These are phyloP conservation scores for Hypoxylon rubiginosum DNA, from an alignment of 2,329 filamentous ascomycete genomes.

Conservation along the genomic window DNA sequence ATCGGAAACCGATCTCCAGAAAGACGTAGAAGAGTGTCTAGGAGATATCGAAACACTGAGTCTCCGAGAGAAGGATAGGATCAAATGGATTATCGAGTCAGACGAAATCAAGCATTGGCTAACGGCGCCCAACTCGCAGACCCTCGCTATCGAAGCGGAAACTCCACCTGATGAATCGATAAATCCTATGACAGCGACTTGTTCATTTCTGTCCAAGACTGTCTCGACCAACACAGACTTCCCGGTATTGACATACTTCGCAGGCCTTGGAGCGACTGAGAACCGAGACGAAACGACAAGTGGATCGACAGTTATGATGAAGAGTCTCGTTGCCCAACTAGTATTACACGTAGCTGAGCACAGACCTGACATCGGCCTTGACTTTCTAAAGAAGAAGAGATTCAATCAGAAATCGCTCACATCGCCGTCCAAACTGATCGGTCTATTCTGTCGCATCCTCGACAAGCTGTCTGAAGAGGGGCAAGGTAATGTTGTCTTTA, in stretches of 20 bases:
- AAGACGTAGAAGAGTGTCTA: slow-evolving; percentile 26
- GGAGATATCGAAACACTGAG: slow-evolving; percentile 10
- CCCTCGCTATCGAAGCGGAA: slow-evolving; percentile 25
- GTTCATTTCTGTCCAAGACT: slow-evolving; percentile 16
- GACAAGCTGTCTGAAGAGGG: slow-evolving; percentile 16
- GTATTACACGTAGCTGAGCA: slow-evolving; percentile 16
- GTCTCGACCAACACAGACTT: slow-evolving; percentile 23
- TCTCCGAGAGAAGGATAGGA: slow-evolving; percentile 26
- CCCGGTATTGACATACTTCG: slow-evolving; percentile 27
- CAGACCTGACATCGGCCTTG: slow-evolving; percentile 12
- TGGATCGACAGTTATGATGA: slow-evolving; percentile 17
- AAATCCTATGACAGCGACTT: slow-evolving; percentile 15
- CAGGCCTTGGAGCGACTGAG: background rate
- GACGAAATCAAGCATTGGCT: slow-evolving; percentile 24
- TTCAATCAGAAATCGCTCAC: slow-evolving; percentile 4
- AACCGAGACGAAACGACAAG: background rate
- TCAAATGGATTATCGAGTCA: slow-evolving; percentile 31
- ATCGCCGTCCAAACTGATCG: slow-evolving; percentile 4
- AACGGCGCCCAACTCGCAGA: slow-evolving; percentile 10
- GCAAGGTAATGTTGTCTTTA: slow-evolving; percentile 12
- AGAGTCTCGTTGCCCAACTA: slow-evolving; percentile 28
- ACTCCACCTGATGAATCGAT: slow-evolving; percentile 16
- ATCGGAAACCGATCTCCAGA: background rate
- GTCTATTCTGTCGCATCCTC: slow-evolving; percentile 17
- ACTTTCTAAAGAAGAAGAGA: slow-evolving; percentile 24